Evolutionary conservation across 2,329 filamentous ascomycete genomes (phyloP), one percentile per base, ranked within the genome.

Genomic region (Bretziella fagacearum): DNA sequence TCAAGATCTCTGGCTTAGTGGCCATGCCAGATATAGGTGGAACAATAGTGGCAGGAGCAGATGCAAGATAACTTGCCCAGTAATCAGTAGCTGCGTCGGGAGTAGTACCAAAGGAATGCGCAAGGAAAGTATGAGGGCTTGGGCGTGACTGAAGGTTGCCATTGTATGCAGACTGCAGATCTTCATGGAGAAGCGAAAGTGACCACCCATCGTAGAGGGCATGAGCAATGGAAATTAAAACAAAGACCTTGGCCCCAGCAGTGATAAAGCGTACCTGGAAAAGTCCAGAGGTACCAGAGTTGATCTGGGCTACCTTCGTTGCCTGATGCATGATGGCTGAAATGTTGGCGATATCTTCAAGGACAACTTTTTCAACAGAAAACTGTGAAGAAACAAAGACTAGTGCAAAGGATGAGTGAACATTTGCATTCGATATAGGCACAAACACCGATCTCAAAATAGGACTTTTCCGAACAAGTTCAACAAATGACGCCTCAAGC

Each of bases 181-280:
- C 77, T 36, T 70, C 65, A 54, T 91, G 84, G 1, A 95, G 61
- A 13, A 93, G 63, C 3, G 68, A 66, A 10, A 95, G 69, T 2
- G 86, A 93, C 74, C 79, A 86, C 1, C 87, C 87, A 57, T 95
- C 87, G 54, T 95, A 95, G 17, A 94, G 67, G 1, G 86, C 84
- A 60, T 95, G 87, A 0, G 86, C 73, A 32, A 94, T 77, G 0
- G 84, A 87, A 1, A 95, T 58, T 3, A 79, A 56, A 1, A 79
- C 52, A 47, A 69, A 73, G 3, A 50, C 60, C 29, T 55, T 56
- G 11, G 50, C 54, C 2, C 51, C 61, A 1, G 59, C 57, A 4
- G 51, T 55, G 2, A 60, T 61, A 45, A 74, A 61, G 0, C 58
- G 60, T 0, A 79, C 55, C 46, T 75, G 72, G 5, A 79, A 60